Conservation (phyloP, 129 eudicot genomes). For the Artemisia annua region DNA sequence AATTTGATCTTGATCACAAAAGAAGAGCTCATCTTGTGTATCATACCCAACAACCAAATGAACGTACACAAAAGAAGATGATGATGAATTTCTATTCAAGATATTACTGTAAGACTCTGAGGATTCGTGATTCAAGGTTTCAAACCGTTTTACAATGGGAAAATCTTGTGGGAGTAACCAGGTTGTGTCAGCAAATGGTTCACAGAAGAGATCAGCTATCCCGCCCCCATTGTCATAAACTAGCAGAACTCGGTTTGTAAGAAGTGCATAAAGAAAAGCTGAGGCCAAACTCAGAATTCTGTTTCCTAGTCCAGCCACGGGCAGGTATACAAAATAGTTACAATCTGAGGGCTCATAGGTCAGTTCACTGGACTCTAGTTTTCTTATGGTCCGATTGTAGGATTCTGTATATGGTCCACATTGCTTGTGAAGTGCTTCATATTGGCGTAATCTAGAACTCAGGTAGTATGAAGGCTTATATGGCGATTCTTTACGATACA, state of each 20-base stretch:
- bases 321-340: not conserved
- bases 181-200: conserved; percentile 2
- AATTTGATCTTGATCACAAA: conserved; percentile 7
- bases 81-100: not conserved
- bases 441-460: not conserved
- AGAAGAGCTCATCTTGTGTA: not conserved
- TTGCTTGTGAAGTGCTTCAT: not conserved
- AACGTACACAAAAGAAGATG: not conserved
- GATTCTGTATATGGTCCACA: conserved; percentile 8
- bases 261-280: conserved; percentile 3
- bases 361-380: not conserved
- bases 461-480: not conserved
- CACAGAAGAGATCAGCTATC: conserved; percentile 3
- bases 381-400: not conserved
- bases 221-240: not conserved
- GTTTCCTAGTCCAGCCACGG: not conserved
- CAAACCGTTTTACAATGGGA: not conserved
- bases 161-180: not conserved
- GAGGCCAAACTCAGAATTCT: not conserved
- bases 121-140: not conserved
- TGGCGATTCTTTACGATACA: not conserved
- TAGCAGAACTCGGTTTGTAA: not conserved
- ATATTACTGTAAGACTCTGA: not conserved
- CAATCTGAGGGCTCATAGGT: not conserved
- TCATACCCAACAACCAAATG: not conserved